A percentile compares a stretch with the other conserved stretches of the same genome.
Conservation (phyloP, 176 grass and related monocot species). For the Triticum monococcum region DNA sequence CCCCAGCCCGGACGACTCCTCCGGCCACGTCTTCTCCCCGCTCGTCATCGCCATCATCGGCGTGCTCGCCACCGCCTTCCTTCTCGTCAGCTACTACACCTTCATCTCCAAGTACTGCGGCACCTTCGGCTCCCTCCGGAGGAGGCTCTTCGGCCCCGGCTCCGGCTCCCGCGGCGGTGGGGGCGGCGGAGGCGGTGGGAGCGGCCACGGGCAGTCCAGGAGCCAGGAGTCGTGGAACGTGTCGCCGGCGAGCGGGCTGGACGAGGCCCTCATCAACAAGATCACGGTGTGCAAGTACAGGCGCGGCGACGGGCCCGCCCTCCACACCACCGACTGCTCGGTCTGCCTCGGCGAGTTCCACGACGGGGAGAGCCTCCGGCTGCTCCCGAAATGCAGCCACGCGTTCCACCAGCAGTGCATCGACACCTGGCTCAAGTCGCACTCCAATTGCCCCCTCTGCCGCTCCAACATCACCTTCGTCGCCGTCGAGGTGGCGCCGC, state of each 20-base stretch:
- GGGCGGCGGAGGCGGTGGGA: not conserved
- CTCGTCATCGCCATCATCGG: slow-evolving; percentile 92
- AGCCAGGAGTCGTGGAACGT: slow-evolving; percentile 50
- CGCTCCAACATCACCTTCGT: slow-evolving; percentile 58
- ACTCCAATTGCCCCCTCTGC: slow-evolving; percentile 89
- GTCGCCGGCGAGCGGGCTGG: slow-evolving; percentile 56
- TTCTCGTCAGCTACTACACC: slow-evolving; percentile 87
- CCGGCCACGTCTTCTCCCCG: slow-evolving; percentile 66
- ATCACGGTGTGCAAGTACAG: slow-evolving; percentile 76
- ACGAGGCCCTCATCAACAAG: slow-evolving; percentile 68
- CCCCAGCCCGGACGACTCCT: slow-evolving; percentile 42
- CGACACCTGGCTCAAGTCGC: slow-evolving; percentile 83
- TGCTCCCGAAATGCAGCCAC: slow-evolving; percentile 83
- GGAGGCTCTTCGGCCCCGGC: slow-evolving; percentile 21
- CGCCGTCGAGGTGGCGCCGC: not conserved
- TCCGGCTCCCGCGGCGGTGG: not conserved
- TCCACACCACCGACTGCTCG: slow-evolving; percentile 62
- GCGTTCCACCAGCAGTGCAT: slow-evolving; percentile 91
- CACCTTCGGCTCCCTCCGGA: slow-evolving; percentile 38
- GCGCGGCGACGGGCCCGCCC: slow-evolving; percentile 42
- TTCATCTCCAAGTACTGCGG: slow-evolving; percentile 79
- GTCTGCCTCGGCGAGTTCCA: slow-evolving; percentile 91
- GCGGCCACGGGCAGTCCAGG: slow-evolving; percentile 39
- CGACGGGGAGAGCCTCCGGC: slow-evolving; percentile 71
- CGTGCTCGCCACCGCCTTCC: slow-evolving; percentile 77